These are phyloP conservation scores for Scleroderma bovista DNA, from an alignment of 768 basidiomycete genomes.

Conservation along the genomic window DNA sequence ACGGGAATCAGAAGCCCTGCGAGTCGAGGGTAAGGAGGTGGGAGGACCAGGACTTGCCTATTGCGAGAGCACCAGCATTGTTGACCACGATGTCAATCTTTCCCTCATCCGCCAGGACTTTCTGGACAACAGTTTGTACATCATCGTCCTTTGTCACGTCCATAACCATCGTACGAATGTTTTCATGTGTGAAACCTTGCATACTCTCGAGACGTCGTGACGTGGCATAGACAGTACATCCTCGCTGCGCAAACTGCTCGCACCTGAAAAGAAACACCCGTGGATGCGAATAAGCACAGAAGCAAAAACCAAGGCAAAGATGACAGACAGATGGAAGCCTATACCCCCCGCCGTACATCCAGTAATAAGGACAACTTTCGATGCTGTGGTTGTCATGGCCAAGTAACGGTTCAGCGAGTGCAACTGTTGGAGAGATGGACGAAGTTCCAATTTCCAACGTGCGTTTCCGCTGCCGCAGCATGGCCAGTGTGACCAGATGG, in stretches of 20 bases:
- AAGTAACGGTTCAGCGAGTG: too few species aligned
- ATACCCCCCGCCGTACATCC: constrained; percentile 73
- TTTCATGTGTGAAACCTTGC: constrained; percentile 41
- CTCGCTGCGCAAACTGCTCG: constrained; percentile 58
- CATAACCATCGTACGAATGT: constrained; percentile 44
- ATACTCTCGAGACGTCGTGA: constrained; percentile 60
- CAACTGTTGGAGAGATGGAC: too few species aligned
- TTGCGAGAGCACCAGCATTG: constrained; percentile 54
- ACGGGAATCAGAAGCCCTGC: constrained; percentile 1
- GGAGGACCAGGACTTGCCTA: constrained; percentile 33
- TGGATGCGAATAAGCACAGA: not conserved
- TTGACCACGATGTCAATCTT: constrained; percentile 72
- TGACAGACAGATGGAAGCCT: constrained; percentile 65
- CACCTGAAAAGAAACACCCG: constrained; percentile 36
- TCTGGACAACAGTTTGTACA: constrained; percentile 43
- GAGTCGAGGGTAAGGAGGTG: too few species aligned
- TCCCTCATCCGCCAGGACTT: constrained; percentile 51
- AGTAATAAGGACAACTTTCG: constrained; percentile 60
- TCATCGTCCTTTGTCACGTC: constrained; percentile 63
- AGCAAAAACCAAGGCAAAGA: too few species aligned
- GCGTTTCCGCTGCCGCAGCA: too few species aligned
- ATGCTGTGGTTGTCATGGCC: not conserved
- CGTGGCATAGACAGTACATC: constrained; percentile 74
- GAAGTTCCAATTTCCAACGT: too few species aligned
- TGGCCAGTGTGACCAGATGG: too few species aligned